These are phyloP conservation scores for Dactylonectria estremocensis DNA, from an alignment of 2,329 filamentous ascomycete genomes.

Conservation along the genomic window DNA sequence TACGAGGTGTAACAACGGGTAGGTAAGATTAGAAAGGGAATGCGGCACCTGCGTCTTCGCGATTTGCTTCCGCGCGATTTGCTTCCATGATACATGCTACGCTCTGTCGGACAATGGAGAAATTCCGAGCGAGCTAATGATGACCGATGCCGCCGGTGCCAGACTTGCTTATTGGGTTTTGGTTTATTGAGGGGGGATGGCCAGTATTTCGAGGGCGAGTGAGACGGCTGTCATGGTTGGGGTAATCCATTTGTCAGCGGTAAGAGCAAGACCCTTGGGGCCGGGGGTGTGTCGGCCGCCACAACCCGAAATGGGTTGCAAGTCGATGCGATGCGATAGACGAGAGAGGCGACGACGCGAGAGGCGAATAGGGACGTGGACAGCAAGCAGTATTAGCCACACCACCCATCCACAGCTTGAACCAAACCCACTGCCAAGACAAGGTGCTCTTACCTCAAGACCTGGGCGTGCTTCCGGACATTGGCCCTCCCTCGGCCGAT, in stretches of 20 bases:
- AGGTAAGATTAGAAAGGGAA: background rate
- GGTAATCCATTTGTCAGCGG: constrained; percentile 4
- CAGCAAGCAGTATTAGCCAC: background rate
- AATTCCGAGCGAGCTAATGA: background rate
- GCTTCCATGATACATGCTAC: background rate
- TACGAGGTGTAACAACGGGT: background rate
- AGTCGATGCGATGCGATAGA: background rate
- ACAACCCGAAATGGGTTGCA: background rate
- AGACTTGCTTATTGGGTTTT: background rate
- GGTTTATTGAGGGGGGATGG: background rate
- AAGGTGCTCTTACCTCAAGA: constrained; percentile 1
- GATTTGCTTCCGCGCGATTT: background rate
- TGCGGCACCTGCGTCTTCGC: background rate
- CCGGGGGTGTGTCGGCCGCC: constrained; percentile 2
- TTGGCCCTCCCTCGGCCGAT: background rate
- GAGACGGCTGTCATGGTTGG: constrained; percentile 5
- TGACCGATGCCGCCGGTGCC: background rate
- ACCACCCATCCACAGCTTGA: background rate
- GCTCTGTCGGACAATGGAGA: background rate
- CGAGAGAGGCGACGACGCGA: background rate
- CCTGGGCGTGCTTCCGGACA: background rate
- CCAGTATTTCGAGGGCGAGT: background rate
- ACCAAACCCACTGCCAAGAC: background rate
- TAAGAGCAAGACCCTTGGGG: background rate
- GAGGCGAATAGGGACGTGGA: background rate